Conservation (phyloP, 305 asterid species). For the Fraxinus angustifolia region DNA sequence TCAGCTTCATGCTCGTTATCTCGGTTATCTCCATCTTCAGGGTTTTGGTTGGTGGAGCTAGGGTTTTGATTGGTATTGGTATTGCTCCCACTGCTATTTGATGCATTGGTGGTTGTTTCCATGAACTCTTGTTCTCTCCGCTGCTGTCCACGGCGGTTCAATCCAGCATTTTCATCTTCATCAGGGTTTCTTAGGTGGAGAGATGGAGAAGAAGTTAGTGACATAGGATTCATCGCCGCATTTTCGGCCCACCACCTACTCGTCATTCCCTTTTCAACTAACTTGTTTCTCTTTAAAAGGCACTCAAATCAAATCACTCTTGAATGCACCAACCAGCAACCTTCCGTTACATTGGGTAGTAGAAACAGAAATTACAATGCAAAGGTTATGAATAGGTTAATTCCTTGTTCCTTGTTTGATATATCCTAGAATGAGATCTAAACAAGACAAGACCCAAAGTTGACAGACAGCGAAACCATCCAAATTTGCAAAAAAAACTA, state of each 20-base stretch:
- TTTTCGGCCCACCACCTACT: slow-evolving; percentile 61
- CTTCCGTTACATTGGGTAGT: background rate
- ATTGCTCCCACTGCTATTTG: slow-evolving; percentile 47
- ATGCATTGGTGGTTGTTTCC: slow-evolving; percentile 12
- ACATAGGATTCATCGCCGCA: slow-evolving; percentile 44
- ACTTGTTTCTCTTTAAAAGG: slow-evolving; percentile 1
- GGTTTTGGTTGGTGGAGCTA: slow-evolving; percentile 33
- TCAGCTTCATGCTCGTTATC: slow-evolving; percentile 27
- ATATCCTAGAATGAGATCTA: background rate
- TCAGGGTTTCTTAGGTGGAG: slow-evolving; percentile 38
- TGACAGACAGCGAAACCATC: background rate
- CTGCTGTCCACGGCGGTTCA: slow-evolving; percentile 13
- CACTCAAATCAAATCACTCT: slow-evolving; percentile 19
- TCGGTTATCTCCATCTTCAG: slow-evolving; percentile 25
- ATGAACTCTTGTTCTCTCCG: background rate
- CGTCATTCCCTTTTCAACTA: slow-evolving; percentile 9
- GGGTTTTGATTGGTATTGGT: slow-evolving; percentile 18
- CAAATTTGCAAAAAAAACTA: background rate
- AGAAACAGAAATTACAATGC: background rate
- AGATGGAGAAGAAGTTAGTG: slow-evolving; percentile 33
- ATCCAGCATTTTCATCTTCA: slow-evolving; percentile 31
- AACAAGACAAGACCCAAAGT: background rate
- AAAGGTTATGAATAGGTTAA: background rate
- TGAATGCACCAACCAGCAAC: background rate
- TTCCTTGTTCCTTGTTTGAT: slow-evolving; percentile 9